Evolutionary conservation across 169 alveolate genomes (phyloP).

Genomic region (Plasmodium gallinaceum): DNA sequence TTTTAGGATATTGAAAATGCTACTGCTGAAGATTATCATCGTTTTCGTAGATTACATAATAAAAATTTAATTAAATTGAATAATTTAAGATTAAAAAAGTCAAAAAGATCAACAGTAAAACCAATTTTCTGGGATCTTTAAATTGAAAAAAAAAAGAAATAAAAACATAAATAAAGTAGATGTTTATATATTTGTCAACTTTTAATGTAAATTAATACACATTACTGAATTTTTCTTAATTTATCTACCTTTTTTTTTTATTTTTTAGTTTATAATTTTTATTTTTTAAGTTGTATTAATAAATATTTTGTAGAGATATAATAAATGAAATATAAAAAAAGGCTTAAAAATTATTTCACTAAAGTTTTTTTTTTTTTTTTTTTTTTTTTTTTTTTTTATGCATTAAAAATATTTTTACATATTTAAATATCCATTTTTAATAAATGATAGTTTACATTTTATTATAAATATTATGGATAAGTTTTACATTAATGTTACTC

Average conservation of each 20-base stretch:
- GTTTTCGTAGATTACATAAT: constrained; percentile 85
- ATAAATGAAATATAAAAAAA: neutral
- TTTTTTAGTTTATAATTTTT: neutral
- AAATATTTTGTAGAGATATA: neutral
- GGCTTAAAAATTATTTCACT: too few relatives aligned
- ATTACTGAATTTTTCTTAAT: too few relatives aligned
- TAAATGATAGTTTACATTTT: too few relatives aligned
- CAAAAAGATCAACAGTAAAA: constrained; percentile 80
- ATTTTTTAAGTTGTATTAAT: neutral
- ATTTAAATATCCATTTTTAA: too few relatives aligned
- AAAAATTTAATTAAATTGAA: constrained; percentile 80
- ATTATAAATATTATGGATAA: too few relatives aligned
- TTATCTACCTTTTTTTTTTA: too few relatives aligned
- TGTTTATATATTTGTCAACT: neutral
- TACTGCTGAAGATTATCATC: constrained; percentile 83
- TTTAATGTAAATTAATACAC: too few relatives aligned
- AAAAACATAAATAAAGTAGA: neutral
- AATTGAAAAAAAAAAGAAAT: neutral
- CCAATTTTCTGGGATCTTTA: constrained; percentile 83
- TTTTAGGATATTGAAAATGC: constrained; percentile 82
- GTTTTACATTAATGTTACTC: too few relatives aligned
- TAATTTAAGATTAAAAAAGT: constrained; percentile 84
- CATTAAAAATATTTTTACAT: too few relatives aligned
- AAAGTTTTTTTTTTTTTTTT: too few relatives aligned
- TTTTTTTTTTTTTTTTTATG: too few relatives aligned